A percentile compares a stretch with the other conserved stretches of the same genome.
Evolutionary conservation across 106 monocot species (phyloP).

Genomic region (Phalaenopsis equestris): DNA sequence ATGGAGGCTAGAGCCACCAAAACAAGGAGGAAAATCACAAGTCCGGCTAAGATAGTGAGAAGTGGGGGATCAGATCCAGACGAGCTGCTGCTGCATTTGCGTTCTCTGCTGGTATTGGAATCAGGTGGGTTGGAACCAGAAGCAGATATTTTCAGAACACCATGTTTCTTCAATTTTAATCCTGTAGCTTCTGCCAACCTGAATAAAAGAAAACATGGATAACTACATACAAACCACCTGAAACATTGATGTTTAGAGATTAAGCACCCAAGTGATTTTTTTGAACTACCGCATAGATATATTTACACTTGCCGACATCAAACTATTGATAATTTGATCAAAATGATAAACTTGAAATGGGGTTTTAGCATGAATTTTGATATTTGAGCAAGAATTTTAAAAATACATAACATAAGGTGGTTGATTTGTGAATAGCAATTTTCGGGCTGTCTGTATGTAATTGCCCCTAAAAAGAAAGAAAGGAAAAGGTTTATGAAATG

Average conservation of each 20-base stretch:
- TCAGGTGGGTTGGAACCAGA: too few relatives aligned
- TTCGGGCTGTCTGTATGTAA: not conserved
- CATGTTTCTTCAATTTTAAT: too few relatives aligned
- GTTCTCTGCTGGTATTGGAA: slow-evolving; percentile 4
- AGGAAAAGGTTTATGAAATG: not conserved
- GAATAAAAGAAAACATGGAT: not conserved
- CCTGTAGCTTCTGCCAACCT: too few relatives aligned
- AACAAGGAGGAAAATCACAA: slow-evolving; percentile 59
- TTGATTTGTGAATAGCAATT: not conserved
- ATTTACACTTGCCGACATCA: too few relatives aligned
- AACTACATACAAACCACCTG: not conserved
- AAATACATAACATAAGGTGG: too few relatives aligned
- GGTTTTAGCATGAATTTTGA: too few relatives aligned
- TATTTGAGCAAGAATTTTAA: too few relatives aligned
- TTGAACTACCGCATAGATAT: too few relatives aligned
- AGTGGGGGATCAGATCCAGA: slow-evolving; percentile 40
- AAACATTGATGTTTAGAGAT: slow-evolving; percentile 11
- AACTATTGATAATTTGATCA: too few relatives aligned
- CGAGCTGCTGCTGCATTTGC: slow-evolving; percentile 4
- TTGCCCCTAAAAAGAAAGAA: not conserved
- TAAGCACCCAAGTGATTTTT: not conserved
- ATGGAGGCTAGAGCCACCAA: slow-evolving; percentile 36
- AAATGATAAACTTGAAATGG: too few relatives aligned
- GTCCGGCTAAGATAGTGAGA: slow-evolving; percentile 52
- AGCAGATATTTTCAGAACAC: too few relatives aligned